A percentile compares a stretch with the other conserved stretches of the same genome.
Conservation (phyloP, 2,329 filamentous ascomycete species). For the Sordariomycetes sp. region DNA sequence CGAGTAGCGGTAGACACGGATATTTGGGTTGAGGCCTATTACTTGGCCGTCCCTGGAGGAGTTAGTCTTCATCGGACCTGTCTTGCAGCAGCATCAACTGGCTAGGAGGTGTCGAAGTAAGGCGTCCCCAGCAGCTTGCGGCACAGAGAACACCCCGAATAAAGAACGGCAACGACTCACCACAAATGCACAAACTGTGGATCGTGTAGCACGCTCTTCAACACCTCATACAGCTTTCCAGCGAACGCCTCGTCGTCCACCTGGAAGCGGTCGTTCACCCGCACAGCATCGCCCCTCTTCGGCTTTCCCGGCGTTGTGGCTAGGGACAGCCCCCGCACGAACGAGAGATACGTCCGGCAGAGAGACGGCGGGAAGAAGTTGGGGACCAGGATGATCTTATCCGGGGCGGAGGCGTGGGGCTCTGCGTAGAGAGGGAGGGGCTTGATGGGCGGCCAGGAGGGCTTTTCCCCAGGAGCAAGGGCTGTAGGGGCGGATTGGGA, state of each 20-base stretch:
- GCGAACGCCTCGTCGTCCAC: conserved; percentile 68
- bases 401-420: conserved; percentile 31
- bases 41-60: conserved; percentile 67
- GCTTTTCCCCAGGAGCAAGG: conserved; percentile 9
- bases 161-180: conserved; percentile 21
- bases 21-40: conserved; percentile 79
- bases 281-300: conserved; percentile 68
- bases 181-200: conserved; percentile 28
- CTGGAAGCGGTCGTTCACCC: conserved; percentile 86
- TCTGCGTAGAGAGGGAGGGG: conserved; percentile 55
- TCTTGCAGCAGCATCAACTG: neutral
- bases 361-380: conserved; percentile 66
- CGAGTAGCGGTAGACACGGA: conserved; percentile 78
- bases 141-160: neutral
- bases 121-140: neutral
- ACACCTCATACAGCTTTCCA: conserved; percentile 65
- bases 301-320: conserved; percentile 69
- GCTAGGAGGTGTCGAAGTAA: neutral
- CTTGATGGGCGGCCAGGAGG: conserved; percentile 59
- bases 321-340: conserved; percentile 58
- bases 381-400: conserved; percentile 63
- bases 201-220: conserved; percentile 49
- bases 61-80: neutral
- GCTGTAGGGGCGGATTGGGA: conserved; percentile 7
- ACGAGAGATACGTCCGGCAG: conserved; percentile 66